Evolutionary conservation across 495 filamentous ascomycete genomes (phyloP).

Genomic region (Chaetomium cochliodes): DNA sequence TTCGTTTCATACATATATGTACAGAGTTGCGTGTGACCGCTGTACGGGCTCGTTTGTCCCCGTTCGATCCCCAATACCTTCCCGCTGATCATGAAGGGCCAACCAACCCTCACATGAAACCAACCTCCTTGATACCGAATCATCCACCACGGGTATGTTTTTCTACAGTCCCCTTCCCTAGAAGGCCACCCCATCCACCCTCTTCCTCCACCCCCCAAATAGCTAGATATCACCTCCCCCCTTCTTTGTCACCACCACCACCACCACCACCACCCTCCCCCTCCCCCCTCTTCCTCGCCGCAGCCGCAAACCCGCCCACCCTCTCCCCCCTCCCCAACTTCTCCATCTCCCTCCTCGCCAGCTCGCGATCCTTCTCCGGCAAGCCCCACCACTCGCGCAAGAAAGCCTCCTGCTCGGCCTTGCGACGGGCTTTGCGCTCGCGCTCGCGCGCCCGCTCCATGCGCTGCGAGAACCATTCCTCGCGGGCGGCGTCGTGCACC

Average conservation of each 20-base stretch:
- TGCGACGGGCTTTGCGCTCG: conserved; percentile 58
- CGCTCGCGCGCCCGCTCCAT: conserved; percentile 62
- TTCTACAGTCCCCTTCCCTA: not conserved
- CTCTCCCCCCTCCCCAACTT: conserved; percentile 41
- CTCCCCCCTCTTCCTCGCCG: conserved; percentile 17
- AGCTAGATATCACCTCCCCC: not conserved
- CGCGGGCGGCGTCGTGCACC: conserved; percentile 83
- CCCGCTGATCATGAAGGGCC: not conserved
- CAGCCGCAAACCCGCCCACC: conserved; percentile 37
- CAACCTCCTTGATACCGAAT: not conserved
- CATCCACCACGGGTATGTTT: not conserved
- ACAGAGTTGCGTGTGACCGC: conserved; percentile 13
- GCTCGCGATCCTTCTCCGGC: conserved; percentile 49
- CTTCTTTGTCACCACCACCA: not conserved
- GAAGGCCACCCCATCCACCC: too few relatives aligned
- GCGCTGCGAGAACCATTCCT: conserved; percentile 84
- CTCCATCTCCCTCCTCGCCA: conserved; percentile 39
- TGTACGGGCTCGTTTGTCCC: not conserved
- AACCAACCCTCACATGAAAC: too few relatives aligned
- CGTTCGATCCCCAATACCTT: not conserved
- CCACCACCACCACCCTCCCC: conserved; percentile 19
- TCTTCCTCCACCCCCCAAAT: not conserved
- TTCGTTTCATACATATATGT: not conserved
- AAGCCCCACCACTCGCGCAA: conserved; percentile 61
- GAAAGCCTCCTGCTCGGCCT: conserved; percentile 57